Base-by-base conservation (phyloP, 2,329 filamentous ascomycete genomes). In the Stagonosporopsis rhizophila region DNA sequence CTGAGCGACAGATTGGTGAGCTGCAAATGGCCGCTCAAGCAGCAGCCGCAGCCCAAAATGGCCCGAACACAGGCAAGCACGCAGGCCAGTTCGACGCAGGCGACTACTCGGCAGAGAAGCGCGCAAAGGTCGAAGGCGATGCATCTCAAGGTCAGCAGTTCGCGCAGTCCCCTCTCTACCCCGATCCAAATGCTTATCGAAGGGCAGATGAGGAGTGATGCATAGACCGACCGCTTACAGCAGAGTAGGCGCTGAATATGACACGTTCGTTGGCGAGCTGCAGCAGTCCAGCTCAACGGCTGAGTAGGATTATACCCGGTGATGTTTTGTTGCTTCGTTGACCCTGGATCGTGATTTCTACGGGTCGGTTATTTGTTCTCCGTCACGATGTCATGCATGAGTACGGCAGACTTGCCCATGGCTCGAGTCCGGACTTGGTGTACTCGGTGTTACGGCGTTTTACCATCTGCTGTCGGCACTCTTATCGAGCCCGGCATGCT, bases 21-120 rank as follows among this genome's bases (percentile, higher is more conserved):
- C 66, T 75, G 17, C 72, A 75, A 52, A 75, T 75, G 71, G 73
- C 73, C 7, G 73, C 73, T 3, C 72, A 74, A 64, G 72, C 72
- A 11, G 72, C 72, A 2, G 70, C 70, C 4, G 70, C 69, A 4
- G 72, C 70, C 7, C 70, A 75, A 55, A 70, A 74, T 25, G 69
- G 70, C 41, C 60, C 70, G 62, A 71, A 60, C 40, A 66, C 64
- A 44, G 66, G 60, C 46, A 77, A 77, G 52, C 74, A 77, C 56
- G 71, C 73, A 41, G 64, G 59, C 56, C 64, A 72, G 55, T 73
- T 71, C 34, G 69, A 68, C 46, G 52, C 65, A 40, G 62, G 63
- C 38, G 65, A 69, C 48, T 75, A 74, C 53, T 62, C 68, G 37
- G n/a, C 39, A 11, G 70, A 74, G 59, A 75, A 75, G 67, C 71